Base-by-base conservation (phyloP, 176 grass and related monocot species). In the Guadua angustifolia region DNA sequence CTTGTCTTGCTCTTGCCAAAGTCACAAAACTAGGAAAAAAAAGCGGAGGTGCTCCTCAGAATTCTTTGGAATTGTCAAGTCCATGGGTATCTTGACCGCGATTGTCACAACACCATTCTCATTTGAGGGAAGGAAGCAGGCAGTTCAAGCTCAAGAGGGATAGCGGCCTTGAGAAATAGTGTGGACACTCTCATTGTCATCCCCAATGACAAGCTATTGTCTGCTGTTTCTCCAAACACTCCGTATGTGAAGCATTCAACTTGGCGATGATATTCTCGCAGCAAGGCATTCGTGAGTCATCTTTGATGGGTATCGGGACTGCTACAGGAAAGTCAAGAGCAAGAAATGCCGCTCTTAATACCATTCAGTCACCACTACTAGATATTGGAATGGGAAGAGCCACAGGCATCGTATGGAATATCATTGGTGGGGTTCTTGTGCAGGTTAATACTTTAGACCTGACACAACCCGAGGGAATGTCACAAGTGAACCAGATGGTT, bases 241-340 rank as follows among this genome's bases (percentile, higher is more conserved):
- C 89, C 91, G n/a, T n/a, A n/a, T 59, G 87, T 97, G 94, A 97
- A 89, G 94, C 94, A 73, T 97, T 97, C 78, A 94, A 97, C 77
- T 82, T 97, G 78, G 91, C 91, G 94, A 97, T 84, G 94, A 94
- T 84, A 90, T 97, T 80, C 94, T 97, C 73, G n/a, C 69, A 89
- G 18, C 94, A 97, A 89, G 94, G 94, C 57, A 90, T 97, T 67
- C 89, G 94, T 38, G 95, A 93, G n/a, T 98, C 95, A 77, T 98
- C 95, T 73, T 88, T 98, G 85, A 98, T 98, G 95, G 95, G 95
- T 76, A 98, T 98, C 82, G 95, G 95, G 52, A 95, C 85, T 77
- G 95, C 91, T 80, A 95, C 95, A 90, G 95, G 94, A 42, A 97
- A 97, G 66, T 86, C 94, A 70, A 90, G 94, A 84, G 94, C 94